A percentile compares a stretch with the other conserved stretches of the same genome.
phyloP scores from a whole-genome alignment of 495 filamentous ascomycete genomes.

The Annulohypoxylon maeteangense region DNA sequence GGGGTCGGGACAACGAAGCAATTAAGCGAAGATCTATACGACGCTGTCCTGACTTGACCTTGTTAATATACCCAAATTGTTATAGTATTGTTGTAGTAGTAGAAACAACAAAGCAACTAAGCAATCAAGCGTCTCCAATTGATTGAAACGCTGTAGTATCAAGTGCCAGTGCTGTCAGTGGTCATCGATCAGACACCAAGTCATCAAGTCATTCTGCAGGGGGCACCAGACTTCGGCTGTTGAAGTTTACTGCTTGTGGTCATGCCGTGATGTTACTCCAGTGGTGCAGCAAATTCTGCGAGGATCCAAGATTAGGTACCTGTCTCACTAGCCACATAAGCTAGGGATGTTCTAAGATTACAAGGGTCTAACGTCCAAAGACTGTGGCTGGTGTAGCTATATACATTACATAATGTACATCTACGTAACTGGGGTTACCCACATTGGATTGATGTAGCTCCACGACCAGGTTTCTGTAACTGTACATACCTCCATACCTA shows the following conservation, averaged over 20 bases:
- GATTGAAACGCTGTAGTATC: conserved; percentile 24
- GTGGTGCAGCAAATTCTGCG: conserved; percentile 21
- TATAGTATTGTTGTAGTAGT: conserved; percentile 2
- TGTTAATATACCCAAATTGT: conserved; percentile 15
- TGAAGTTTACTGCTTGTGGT: conserved; percentile 11
- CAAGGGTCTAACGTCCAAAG: not conserved
- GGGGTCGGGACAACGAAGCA: conserved; percentile 10
- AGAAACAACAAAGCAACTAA: conserved; percentile 7
- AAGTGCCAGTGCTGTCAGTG: conserved; percentile 31
- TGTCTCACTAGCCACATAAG: conserved; percentile 33
- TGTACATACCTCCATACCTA: not conserved
- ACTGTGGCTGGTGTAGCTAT: conserved; percentile 29
- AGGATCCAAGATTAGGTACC: not conserved
- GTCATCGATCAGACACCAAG: conserved; percentile 6
- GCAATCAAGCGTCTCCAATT: conserved; percentile 17
- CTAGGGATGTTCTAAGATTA: not conserved
- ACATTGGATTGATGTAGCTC: conserved; percentile 21
- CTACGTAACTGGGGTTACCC: conserved; percentile 1
- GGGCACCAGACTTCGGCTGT: conserved; percentile 33
- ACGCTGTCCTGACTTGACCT: conserved; percentile 4
- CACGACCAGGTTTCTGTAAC: conserved; percentile 6
- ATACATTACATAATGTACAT: conserved; percentile 12
- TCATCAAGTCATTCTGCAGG: conserved; percentile 37
- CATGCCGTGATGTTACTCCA: not conserved
- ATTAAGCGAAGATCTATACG: conserved; percentile 31